Base-by-base conservation (phyloP, 2,329 filamentous ascomycete genomes). In the Fusarium guadeloupense region DNA sequence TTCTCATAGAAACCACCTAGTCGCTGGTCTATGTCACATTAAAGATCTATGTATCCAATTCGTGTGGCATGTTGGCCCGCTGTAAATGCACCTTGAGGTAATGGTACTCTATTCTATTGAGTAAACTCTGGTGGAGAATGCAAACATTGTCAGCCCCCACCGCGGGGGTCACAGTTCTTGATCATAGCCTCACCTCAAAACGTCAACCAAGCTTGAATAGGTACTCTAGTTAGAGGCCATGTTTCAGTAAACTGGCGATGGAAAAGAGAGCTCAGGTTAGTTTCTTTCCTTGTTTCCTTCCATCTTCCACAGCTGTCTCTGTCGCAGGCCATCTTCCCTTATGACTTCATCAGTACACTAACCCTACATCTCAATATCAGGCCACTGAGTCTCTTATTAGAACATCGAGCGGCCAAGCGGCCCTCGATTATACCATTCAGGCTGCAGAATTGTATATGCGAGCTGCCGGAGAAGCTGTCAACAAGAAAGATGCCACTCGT, bases 401-500 rank as follows among this genome's bases (percentile, higher is more conserved):
- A 57, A 71, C 64, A 56, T 74, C 74, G 43, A 73, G 55, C 39
- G 76, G 75, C 57, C 69, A 72, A 52, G 86, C 88, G 66, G 92
- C 92, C 37, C 81, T 97, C 50, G 80, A 87, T 45, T 84, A 91
- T 73, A 89, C 92, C 43, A 92, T 97, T 70, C 80, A 83, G 62
- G 91, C 90, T 5, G 90, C 88, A 19, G 92, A 97, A 72, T 79
- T 90, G 44, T 93, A 95, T 67, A 91, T 97, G 87, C 85, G 86
- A 69, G 91, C 91, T 3, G 79, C 91, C 47, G 81, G 80, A 55
- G 79, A 90, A 55, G 83, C 88, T 6, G 75, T 80, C n/a, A 81
- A 77, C 45, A 77, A 85, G n/a, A 74, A 76, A 5, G 89, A 96
- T 52, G 91, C 86, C 66, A 77, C 80, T 35, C 83, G 85, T n/a